phyloP scores from a whole-genome alignment of 805 yeast genomes.

The Wickerhamiella galacta region DNA sequence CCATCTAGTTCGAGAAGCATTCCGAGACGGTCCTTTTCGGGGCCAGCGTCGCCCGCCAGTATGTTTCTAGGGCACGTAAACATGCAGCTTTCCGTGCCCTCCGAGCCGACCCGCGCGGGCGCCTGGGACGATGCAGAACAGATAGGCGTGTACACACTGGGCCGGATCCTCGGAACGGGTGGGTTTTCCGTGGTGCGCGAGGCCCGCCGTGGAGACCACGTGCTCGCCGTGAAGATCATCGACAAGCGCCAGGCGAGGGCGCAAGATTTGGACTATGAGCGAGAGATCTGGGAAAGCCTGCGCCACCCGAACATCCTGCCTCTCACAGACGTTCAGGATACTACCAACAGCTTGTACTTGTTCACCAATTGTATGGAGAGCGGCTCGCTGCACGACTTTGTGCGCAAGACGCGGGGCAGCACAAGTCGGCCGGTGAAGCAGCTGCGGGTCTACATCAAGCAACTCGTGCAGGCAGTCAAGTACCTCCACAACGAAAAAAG shows the following conservation, averaged over 20 bases:
- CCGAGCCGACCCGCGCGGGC: neutral
- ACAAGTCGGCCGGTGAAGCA: constrained; percentile 21
- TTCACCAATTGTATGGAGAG: constrained; percentile 50
- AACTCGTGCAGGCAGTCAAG: constrained; percentile 40
- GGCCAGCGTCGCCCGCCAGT: constrained; percentile 3
- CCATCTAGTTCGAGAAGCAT: too few relatives aligned
- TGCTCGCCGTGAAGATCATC: constrained; percentile 43
- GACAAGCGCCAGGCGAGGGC: constrained; percentile 26
- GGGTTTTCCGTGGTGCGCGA: constrained; percentile 8
- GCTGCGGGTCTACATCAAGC: constrained; percentile 29
- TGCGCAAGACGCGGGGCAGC: constrained; percentile 3
- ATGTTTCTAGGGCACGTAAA: constrained; percentile 5
- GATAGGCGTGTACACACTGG: constrained; percentile 4
- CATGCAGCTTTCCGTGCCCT: constrained; percentile 2
- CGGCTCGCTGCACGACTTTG: constrained; percentile 59
- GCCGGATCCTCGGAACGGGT: constrained; percentile 7
- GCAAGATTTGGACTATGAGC: constrained; percentile 51
- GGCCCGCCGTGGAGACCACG: constrained; percentile 1
- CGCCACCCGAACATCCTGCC: constrained; percentile 51
- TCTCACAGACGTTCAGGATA: constrained; percentile 43
- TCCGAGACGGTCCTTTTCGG: neutral
- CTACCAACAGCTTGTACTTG: constrained; percentile 47
- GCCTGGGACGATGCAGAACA: neutral
- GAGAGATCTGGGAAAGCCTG: constrained; percentile 55
- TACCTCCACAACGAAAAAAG: constrained; percentile 47